Percentiles rank a stretch among this genome's conserved stretches.
Conservation (phyloP, 108 stramenopile genomes). For the Nannochloropsis salina region DNA sequence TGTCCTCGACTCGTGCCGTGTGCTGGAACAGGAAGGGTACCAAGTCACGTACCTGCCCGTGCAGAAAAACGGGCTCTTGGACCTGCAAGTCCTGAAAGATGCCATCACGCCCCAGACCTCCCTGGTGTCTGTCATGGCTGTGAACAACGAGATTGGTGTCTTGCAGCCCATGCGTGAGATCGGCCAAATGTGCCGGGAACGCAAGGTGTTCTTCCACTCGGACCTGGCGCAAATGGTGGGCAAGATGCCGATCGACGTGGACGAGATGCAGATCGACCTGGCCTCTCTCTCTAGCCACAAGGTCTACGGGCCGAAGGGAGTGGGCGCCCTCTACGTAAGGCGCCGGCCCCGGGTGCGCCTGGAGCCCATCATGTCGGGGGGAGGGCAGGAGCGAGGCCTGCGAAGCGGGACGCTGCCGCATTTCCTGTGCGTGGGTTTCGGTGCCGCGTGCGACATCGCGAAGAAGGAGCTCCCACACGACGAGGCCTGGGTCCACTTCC, state of each 20-base stretch:
- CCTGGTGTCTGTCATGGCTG: conserved; percentile 93
- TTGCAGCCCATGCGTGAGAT: conserved; percentile 91
- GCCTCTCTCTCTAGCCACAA: conserved; percentile 95
- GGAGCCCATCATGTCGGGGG: conserved; percentile 91
- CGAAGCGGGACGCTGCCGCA: conserved; percentile 80
- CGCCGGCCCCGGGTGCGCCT: conserved; percentile 94
- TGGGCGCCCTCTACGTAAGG: conserved; percentile 92
- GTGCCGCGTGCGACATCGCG: conserved; percentile 80
- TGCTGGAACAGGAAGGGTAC: conserved; percentile 89
- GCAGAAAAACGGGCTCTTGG: conserved; percentile 74
- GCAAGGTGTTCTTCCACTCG: conserved; percentile 90
- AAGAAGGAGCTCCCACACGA: conserved; percentile 77
- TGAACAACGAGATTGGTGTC: conserved; percentile 99
- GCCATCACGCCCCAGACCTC: conserved; percentile 86
- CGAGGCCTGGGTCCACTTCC: conserved; percentile 62
- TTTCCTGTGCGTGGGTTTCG: conserved; percentile 83
- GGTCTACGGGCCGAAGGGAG: conserved; percentile 96
- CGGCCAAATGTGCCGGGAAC: conserved; percentile 78
- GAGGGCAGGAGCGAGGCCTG: conserved; percentile 92
- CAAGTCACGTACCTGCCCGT: conserved; percentile 94
- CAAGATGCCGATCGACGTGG: conserved; percentile 91
- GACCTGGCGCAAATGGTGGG: conserved; percentile 94
- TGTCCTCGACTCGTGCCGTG: conserved; percentile 92
- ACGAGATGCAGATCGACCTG: conserved; percentile 86
- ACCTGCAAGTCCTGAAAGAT: conserved; percentile 73